These are phyloP conservation scores for Babesia ovata DNA, from an alignment of 169 alveolate genomes.

Conservation along the genomic window DNA sequence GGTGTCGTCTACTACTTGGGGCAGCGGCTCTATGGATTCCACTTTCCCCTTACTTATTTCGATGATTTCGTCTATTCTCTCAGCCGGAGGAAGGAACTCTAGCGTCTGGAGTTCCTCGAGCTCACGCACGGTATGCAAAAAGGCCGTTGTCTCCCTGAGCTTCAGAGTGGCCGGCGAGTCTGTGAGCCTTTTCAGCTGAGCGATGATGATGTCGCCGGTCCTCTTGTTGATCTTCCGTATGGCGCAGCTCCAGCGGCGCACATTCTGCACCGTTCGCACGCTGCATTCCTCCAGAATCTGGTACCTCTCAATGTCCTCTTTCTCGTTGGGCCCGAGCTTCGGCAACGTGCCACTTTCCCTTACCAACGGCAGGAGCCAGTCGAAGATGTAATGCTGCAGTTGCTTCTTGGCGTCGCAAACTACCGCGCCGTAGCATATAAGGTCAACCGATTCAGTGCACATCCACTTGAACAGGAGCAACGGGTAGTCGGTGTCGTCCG, in stretches of 20 bases:
- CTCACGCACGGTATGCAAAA: slow-evolving; percentile 56
- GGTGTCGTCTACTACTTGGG: slow-evolving; percentile 40
- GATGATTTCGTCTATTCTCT: slow-evolving; percentile 1
- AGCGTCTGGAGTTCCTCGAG: slow-evolving; percentile 62
- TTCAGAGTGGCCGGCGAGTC: slow-evolving; percentile 76
- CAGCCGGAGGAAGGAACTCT: slow-evolving; percentile 59
- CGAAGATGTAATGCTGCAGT: slow-evolving; percentile 79
- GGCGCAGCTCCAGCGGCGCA: slow-evolving; percentile 83
- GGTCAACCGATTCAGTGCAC: slow-evolving; percentile 73
- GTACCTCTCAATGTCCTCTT: slow-evolving; percentile 64
- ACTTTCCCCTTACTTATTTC: slow-evolving; percentile 12
- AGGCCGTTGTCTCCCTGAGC: slow-evolving; percentile 61
- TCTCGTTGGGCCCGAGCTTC: slow-evolving; percentile 41
- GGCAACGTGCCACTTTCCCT: slow-evolving; percentile 70
- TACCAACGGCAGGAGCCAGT: slow-evolving; percentile 81
- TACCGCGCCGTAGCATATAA: slow-evolving; percentile 79
- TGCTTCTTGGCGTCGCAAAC: slow-evolving; percentile 83
- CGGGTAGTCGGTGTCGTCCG: slow-evolving; percentile 79
- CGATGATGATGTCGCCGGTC: slow-evolving; percentile 82
- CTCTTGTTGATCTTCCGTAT: slow-evolving; percentile 79
- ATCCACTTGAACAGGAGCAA: slow-evolving; percentile 82
- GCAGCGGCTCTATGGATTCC: slow-evolving; percentile 7
- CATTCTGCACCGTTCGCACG: slow-evolving; percentile 80
- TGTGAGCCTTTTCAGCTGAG: slow-evolving; percentile 68
- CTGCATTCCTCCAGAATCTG: slow-evolving; percentile 82